A percentile compares a stretch with the other conserved stretches of the same genome.
Conservation (phyloP, 2,329 filamentous ascomycete species). For the Xylaria sp. region DNA sequence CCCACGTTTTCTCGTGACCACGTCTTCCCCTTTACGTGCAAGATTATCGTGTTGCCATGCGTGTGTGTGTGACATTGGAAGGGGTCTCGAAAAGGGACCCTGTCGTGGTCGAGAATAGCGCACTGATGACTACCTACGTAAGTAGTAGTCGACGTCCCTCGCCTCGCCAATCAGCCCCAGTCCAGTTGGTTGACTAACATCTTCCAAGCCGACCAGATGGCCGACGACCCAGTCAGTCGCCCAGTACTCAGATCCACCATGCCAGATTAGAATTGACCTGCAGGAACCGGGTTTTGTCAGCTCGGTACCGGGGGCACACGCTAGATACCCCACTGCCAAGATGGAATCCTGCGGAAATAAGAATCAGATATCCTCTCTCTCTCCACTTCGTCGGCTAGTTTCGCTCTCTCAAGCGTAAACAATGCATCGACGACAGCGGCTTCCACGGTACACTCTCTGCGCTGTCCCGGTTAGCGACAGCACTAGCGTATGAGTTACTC, state of each 20-base stretch:
- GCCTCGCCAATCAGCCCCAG: too few relatives aligned
- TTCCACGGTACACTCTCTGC: neutral
- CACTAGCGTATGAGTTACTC: too few relatives aligned
- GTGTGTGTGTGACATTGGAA: neutral
- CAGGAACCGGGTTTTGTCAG: constrained; percentile 1
- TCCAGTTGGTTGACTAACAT: neutral
- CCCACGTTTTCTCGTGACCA: constrained; percentile 19
- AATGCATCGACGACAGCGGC: neutral
- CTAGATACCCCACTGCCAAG: neutral
- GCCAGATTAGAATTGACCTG: neutral
- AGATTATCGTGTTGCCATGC: constrained; percentile 3
- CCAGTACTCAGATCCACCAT: constrained; percentile 3
- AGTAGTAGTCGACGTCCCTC: too few relatives aligned
- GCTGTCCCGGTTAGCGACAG: neutral
- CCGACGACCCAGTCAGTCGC: too few relatives aligned
- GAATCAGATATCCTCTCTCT: neutral
- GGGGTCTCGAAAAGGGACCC: neutral
- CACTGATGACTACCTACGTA: neutral
- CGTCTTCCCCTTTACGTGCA: constrained; percentile 1
- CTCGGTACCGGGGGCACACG: neutral
- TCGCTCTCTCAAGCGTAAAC: neutral
- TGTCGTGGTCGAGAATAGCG: neutral
- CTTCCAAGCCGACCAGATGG: neutral
- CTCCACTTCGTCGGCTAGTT: neutral
- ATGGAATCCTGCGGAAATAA: neutral